These are phyloP conservation scores for Beauveria medogensis DNA, from an alignment of 2,329 filamentous ascomycete genomes.

Conservation along the genomic window DNA sequence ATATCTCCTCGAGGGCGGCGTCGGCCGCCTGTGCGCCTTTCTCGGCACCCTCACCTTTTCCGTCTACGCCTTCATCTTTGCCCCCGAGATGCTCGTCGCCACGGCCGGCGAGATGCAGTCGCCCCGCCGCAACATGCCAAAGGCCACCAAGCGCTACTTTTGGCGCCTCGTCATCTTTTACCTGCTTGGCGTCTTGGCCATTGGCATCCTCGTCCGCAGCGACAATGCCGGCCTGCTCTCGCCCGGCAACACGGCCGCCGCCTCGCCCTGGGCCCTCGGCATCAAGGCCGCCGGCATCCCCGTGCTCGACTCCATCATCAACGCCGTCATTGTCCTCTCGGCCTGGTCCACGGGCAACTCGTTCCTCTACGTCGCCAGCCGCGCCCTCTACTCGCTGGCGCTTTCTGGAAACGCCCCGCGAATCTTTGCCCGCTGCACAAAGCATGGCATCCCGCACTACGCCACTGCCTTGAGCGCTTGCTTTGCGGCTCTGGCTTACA, in stretches of 20 bases:
- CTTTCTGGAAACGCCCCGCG: conserved; percentile 31
- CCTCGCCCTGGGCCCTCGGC: conserved; percentile 49
- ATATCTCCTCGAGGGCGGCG: conserved; percentile 30
- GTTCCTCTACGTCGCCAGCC: conserved; percentile 41
- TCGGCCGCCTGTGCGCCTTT: conserved; percentile 51
- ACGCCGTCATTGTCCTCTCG: conserved; percentile 46
- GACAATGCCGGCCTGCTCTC: conserved; percentile 28
- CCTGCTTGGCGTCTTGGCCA: conserved; percentile 20
- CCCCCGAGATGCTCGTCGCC: conserved; percentile 22
- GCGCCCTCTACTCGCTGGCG: conserved; percentile 37
- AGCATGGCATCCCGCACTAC: conserved; percentile 18
- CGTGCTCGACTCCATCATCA: conserved; percentile 39
- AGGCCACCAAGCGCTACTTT: conserved; percentile 22
- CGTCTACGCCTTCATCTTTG: conserved; percentile 18
- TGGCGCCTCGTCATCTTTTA: conserved; percentile 23
- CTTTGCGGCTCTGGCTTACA: conserved; percentile 52
- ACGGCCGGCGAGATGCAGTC: conserved; percentile 25
- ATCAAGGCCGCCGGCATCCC: conserved; percentile 36
- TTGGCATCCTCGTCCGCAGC: conserved; percentile 22
- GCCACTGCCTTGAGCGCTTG: conserved; percentile 14
- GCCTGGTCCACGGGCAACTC: conserved; percentile 50
- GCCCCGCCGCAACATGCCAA: conserved; percentile 24
- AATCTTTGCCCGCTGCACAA: conserved; percentile 23
- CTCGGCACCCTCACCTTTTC: conserved; percentile 10
- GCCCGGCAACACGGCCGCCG: conserved; percentile 20